These are phyloP conservation scores for Eimeria brunetti DNA, from an alignment of 169 alveolate species.

Conservation along the genomic window DNA sequence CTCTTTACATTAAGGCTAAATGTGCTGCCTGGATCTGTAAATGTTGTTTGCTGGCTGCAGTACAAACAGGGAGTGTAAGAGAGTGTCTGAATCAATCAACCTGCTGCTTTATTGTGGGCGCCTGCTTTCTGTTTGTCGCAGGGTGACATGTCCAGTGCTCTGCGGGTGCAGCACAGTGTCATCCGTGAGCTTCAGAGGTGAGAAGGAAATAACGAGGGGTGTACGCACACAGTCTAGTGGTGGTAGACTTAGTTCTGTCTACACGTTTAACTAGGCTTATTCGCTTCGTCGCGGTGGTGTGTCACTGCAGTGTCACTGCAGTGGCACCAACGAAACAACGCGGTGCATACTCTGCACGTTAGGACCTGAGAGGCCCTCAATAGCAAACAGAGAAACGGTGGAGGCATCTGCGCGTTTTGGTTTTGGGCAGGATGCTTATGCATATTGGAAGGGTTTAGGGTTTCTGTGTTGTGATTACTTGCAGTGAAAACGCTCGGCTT, in stretches of 20 bases:
- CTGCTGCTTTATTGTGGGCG: not conserved
- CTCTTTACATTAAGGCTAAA: not conserved
- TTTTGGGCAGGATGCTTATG: not conserved
- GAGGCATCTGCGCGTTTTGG: not conserved
- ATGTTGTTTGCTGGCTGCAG: not conserved
- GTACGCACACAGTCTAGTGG: too few species aligned
- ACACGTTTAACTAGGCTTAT: not conserved
- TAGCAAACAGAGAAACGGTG: too few species aligned
- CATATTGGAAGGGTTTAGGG: not conserved
- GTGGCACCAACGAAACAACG: not conserved
- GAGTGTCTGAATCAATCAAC: not conserved
- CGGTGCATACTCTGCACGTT: not conserved
- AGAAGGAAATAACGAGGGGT: not conserved
- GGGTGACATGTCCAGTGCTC: constrained; percentile 12
- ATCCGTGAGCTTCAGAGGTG: constrained; percentile 53
- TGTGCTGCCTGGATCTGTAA: not conserved
- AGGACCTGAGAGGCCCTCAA: not conserved
- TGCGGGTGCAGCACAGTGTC: constrained; percentile 35
- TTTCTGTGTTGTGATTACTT: not conserved
- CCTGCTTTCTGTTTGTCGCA: not conserved
- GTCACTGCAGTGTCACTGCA: not conserved
- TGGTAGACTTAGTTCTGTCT: too few species aligned
- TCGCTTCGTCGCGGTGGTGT: too few species aligned
- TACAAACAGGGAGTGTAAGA: not conserved
- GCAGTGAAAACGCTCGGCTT: constrained; percentile 38